phyloP scores from a whole-genome alignment of 768 basidiomycete species.

The Leccinum longicurvipes region DNA sequence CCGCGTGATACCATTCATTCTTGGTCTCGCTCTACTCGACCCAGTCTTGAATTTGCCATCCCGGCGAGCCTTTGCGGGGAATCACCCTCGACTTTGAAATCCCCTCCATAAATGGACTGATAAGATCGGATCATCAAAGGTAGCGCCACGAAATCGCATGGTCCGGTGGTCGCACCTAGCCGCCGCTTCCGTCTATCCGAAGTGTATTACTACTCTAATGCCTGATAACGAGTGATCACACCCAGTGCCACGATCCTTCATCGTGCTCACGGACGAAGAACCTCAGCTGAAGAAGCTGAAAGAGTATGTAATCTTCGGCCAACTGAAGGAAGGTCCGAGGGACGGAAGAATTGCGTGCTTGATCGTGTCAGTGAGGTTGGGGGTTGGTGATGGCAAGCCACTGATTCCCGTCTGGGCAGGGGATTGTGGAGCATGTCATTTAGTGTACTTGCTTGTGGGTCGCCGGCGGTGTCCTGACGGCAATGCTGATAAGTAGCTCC shows the following conservation, averaged over 20 bases:
- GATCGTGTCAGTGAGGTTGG: constrained; percentile 34
- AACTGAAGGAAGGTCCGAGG: constrained; percentile 35
- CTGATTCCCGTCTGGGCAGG: constrained; percentile 43
- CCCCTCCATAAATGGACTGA: constrained; percentile 45
- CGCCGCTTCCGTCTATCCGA: constrained; percentile 49
- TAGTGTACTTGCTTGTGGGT: too few species aligned
- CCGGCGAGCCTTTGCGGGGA: constrained; percentile 43
- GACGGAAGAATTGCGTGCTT: constrained; percentile 31
- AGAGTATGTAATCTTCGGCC: constrained; percentile 47
- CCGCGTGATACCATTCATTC: too few species aligned
- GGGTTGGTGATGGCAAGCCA: constrained; percentile 34
- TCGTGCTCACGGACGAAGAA: constrained; percentile 43
- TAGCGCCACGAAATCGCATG: background rate
- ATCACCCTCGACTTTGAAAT: constrained; percentile 45
- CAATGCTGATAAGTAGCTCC: too few species aligned
- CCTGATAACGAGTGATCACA: too few species aligned
- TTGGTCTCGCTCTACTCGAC: too few species aligned
- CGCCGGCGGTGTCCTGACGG: too few species aligned
- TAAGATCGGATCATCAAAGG: constrained; percentile 11
- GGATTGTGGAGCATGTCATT: constrained; percentile 40
- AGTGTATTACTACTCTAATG: constrained; percentile 53
- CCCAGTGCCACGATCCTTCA: constrained; percentile 52
- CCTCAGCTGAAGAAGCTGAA: constrained; percentile 41
- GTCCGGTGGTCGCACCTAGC: constrained; percentile 45
- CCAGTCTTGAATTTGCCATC: constrained; percentile 48